These are phyloP conservation scores for Tetrahymena thermophila DNA, from an alignment of 73 alveolate species.

Conservation along the genomic window DNA sequence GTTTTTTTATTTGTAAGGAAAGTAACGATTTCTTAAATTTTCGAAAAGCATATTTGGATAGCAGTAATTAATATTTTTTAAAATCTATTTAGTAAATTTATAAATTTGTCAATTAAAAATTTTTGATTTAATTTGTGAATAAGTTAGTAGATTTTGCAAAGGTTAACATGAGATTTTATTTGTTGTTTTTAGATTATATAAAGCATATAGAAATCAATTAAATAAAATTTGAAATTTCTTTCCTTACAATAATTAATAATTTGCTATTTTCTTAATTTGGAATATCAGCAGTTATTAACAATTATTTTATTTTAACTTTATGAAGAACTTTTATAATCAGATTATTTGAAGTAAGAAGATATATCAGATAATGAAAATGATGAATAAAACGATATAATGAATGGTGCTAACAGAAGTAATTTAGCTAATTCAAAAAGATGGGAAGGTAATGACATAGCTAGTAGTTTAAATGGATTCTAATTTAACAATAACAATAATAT, in stretches of 20 bases:
- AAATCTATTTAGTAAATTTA: too few relatives aligned
- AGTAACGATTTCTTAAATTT: too few relatives aligned
- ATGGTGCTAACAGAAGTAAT: neutral
- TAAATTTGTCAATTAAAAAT: too few relatives aligned
- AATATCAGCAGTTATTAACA: neutral
- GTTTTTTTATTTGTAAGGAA: neutral
- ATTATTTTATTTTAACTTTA: neutral
- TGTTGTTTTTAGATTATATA: too few relatives aligned
- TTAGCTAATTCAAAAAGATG: neutral
- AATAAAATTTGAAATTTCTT: too few relatives aligned
- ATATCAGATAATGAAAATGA: neutral
- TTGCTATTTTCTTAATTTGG: neutral
- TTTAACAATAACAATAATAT: neutral
- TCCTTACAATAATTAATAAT: neutral
- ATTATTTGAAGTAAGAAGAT: neutral
- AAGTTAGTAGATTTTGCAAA: too few relatives aligned
- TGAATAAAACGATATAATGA: neutral
- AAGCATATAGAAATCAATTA: too few relatives aligned
- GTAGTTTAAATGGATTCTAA: neutral
- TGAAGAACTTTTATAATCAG: neutral
- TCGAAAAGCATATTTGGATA: too few relatives aligned
- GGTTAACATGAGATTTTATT: too few relatives aligned
- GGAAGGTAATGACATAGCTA: neutral
- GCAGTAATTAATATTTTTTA: too few relatives aligned
- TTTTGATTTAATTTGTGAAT: too few relatives aligned